Conservation (phyloP, 768 basidiomycete species). For the Tylopilus rubrobrunneus region DNA sequence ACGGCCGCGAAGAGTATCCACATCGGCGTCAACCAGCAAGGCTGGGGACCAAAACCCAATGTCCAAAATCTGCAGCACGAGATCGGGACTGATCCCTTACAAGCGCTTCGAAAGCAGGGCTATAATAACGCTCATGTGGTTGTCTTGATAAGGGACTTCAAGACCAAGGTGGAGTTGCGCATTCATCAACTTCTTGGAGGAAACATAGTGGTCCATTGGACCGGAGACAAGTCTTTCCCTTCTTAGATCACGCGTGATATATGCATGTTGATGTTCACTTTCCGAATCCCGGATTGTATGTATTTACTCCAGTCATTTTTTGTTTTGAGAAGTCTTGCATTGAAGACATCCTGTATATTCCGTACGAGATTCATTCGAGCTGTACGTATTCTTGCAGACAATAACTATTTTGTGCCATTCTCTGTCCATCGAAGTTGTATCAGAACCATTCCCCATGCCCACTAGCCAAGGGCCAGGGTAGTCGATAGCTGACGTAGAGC, state of each 20-base stretch:
- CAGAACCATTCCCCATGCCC: too few species aligned
- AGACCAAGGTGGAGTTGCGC: background rate
- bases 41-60: background rate
- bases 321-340: too few species aligned
- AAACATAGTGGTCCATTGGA: constrained; percentile 1
- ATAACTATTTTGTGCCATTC: too few species aligned
- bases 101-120: constrained; percentile 4
- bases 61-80: background rate
- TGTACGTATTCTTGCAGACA: too few species aligned
- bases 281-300: too few species aligned
- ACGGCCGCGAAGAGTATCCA: background rate
- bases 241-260: too few species aligned
- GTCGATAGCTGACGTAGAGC: too few species aligned
- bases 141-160: background rate
- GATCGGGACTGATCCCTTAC: background rate
- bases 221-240: constrained; percentile 10
- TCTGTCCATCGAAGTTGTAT: too few species aligned
- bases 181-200: constrained; percentile 6
- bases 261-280: too few species aligned
- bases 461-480: too few species aligned
- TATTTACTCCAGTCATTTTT: too few species aligned
- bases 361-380: background rate
- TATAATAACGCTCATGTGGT: background rate
- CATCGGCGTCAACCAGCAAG: background rate
- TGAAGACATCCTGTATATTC: background rate